Evolutionary conservation across 208 protist genomes (phyloP), one percentile per base, ranked within the genome.

Genomic region (Leishmania major): DNA sequence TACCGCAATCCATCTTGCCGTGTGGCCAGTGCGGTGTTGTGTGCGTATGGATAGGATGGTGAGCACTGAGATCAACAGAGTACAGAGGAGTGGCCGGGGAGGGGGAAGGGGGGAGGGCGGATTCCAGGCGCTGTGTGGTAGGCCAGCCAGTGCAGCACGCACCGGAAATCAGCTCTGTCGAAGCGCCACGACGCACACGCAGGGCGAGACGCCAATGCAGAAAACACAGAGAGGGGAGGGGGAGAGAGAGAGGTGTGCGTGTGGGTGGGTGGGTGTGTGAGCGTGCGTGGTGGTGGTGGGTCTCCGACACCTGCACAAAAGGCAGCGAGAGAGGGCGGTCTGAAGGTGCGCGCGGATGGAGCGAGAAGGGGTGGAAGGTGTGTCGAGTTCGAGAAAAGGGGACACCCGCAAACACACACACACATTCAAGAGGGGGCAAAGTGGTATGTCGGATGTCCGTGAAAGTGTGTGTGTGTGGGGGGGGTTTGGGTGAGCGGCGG

Each of bases 401-500:
- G 0, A 0, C 19, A 19, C n/a, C 2, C 60, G 10, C 31, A 25
- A 0, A 8, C 31, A 43, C 64, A 37, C 64, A 43, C 2, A 69
- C 37, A n/a, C 37, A 70, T 31, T 1, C 64, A 43, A 6, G 37
- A 59, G 3, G 53, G 19, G 17, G 53, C 11, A 15, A 62, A 31
- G 57, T 11, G 25, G 5, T 3, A 31, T 62, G 57, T n/a, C 57
- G 57, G 28, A 62, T 62, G 57, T 25, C 57, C 6, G 3, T n/a
- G 28, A 62, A n/a, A 62, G 57, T 3, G 25, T 62, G 19, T 57
- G 55, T 31, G 55, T 19, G 70, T n/a, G 49, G 35, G 43, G 70
- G n/a, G 47, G 69, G n/a, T 13, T 49, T 49, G 43, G 49, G 60
- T 70, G 55, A 77, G 79, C 35, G 73, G 70, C 35, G 75, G 73